Percentiles rank a stretch among this genome's conserved stretches.
Evolutionary conservation across 768 basidiomycete species (phyloP).

Genomic region (Tubosaeta sp.): DNA sequence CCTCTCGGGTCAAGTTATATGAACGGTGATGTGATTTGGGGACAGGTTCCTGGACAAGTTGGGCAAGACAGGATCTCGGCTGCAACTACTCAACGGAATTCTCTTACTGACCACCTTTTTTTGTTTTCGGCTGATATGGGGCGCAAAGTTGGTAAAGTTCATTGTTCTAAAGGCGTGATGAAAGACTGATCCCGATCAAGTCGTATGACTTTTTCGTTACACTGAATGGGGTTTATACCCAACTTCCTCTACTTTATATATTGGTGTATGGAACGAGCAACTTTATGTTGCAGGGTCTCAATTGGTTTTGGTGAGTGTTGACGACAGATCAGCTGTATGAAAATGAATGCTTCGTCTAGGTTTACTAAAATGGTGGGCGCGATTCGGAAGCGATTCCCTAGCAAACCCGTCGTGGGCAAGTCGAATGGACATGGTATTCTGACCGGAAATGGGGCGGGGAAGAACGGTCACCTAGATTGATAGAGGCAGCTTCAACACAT

Average conservation of each 20-base stretch:
- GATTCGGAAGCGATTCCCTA: constrained; percentile 55
- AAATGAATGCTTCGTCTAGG: constrained; percentile 31
- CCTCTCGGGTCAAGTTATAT: not conserved
- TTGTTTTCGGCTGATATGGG: constrained; percentile 65
- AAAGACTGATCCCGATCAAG: constrained; percentile 33
- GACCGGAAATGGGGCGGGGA: constrained; percentile 17
- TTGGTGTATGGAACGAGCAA: constrained; percentile 56
- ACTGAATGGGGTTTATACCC: constrained; percentile 48
- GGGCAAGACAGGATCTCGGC: constrained; percentile 58
- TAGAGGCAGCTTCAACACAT: not conserved
- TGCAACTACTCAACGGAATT: constrained; percentile 71
- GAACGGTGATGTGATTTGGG: not conserved
- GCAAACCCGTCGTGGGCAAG: constrained; percentile 16
- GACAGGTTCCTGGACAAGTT: constrained; percentile 75
- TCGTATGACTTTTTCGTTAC: constrained; percentile 64
- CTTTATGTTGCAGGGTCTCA: constrained; percentile 63
- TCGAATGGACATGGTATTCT: constrained; percentile 8
- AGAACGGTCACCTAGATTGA: constrained; percentile 14
- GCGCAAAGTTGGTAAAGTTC: constrained; percentile 41
- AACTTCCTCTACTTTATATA: constrained; percentile 50
- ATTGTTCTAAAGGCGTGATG: not conserved
- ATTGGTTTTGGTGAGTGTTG: constrained; percentile 70
- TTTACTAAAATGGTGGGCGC: constrained; percentile 71
- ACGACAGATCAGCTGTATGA: not conserved
- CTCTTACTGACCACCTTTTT: constrained; percentile 67